Evolutionary conservation across 176 grass and related monocot genomes (phyloP).

Genomic region (Ensete ventricosum): DNA sequence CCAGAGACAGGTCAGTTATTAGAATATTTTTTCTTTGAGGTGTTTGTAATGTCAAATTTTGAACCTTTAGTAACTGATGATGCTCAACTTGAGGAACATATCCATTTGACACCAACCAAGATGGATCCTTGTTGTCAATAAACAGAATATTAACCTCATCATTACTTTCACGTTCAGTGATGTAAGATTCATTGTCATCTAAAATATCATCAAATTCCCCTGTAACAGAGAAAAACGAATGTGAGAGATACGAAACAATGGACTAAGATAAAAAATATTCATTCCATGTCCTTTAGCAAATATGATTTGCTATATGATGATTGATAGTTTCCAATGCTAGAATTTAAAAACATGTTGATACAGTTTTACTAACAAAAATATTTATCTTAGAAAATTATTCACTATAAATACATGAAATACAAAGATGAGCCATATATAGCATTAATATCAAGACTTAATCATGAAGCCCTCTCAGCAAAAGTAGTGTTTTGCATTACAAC

Average conservation of each 20-base stretch:
- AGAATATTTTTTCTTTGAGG: constrained; percentile 69
- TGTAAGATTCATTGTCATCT: constrained; percentile 49
- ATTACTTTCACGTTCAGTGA: constrained; percentile 21
- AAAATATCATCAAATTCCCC: constrained; percentile 90
- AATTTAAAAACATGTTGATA: background rate
- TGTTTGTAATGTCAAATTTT: constrained; percentile 74
- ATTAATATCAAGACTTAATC: background rate
- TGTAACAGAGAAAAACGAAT: constrained; percentile 9
- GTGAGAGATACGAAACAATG: background rate
- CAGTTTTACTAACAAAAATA: background rate
- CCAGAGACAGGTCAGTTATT: constrained; percentile 57
- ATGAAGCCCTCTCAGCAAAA: background rate
- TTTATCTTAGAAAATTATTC: background rate
- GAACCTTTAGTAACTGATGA: constrained; percentile 55
- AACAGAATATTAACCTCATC: constrained; percentile 67
- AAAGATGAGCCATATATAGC: background rate
- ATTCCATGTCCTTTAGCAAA: background rate
- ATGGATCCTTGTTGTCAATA: constrained; percentile 23
- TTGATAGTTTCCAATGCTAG: background rate
- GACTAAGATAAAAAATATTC: background rate
- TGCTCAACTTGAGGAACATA: constrained; percentile 33
- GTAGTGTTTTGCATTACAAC: background rate
- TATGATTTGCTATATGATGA: background rate
- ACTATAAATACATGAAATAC: background rate
- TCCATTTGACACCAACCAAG: constrained; percentile 53